Evolutionary conservation across 768 basidiomycete genomes (phyloP).

Genomic region (Crucibulum laeve): DNA sequence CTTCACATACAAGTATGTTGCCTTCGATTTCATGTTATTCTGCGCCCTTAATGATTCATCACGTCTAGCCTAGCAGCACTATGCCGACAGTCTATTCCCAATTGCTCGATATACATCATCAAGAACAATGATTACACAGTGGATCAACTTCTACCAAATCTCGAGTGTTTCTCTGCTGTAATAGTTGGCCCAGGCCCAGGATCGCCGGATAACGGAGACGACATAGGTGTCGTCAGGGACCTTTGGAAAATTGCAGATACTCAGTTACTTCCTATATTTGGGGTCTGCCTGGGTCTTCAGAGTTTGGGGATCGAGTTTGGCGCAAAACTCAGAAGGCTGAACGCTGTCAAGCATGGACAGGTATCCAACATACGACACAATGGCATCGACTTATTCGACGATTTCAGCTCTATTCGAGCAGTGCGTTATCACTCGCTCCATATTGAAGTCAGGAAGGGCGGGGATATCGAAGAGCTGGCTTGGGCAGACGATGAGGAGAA

Average conservation of each 20-base stretch:
- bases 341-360: slow-evolving; percentile 77
- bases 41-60: background rate
- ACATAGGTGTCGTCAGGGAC: slow-evolving; percentile 66
- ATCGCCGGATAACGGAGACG: slow-evolving; percentile 56
- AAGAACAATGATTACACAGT: slow-evolving; percentile 63
- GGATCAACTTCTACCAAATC: slow-evolving; percentile 43
- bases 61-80: slow-evolving; percentile 63
- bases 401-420: slow-evolving; percentile 46
- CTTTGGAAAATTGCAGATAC: slow-evolving; percentile 61
- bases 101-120: slow-evolving; percentile 61
- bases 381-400: slow-evolving; percentile 57
- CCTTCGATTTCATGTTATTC: background rate
- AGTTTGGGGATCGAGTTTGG: slow-evolving; percentile 67
- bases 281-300: slow-evolving; percentile 81
- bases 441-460: slow-evolving; percentile 39
- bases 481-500: slow-evolving; percentile 72
- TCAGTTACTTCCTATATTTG: slow-evolving; percentile 66
- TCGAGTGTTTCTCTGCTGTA: slow-evolving; percentile 62
- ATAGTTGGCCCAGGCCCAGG: slow-evolving; percentile 81
- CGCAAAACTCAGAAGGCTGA: slow-evolving; percentile 52
- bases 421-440: slow-evolving; percentile 83
- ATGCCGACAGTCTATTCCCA: slow-evolving; percentile 58
- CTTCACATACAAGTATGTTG: slow-evolving; percentile 81
- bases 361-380: slow-evolving; percentile 60
- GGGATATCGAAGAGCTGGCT: slow-evolving; percentile 61